These are phyloP conservation scores for Bathelium albidoporum DNA, from an alignment of 495 filamentous ascomycete genomes.

Conservation along the genomic window DNA sequence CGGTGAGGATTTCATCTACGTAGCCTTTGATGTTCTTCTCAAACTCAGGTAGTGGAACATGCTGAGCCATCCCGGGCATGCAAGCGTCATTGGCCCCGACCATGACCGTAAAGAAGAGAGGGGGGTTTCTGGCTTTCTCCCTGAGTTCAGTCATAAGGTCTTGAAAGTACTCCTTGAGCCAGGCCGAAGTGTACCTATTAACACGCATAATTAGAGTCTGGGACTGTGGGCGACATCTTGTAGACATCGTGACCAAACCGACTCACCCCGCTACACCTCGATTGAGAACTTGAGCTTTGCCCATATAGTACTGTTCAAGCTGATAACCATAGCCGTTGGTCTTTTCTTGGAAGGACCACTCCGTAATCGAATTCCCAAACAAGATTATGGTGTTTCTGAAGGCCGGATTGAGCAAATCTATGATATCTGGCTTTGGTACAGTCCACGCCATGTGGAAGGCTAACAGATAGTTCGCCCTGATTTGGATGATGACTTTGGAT, in stretches of 20 bases:
- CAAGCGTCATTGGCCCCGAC: conserved; percentile 28
- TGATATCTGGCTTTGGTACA: not conserved
- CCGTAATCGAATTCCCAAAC: conserved; percentile 22
- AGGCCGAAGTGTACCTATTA: conserved; percentile 16
- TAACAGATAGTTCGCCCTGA: not conserved
- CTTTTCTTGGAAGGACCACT: conserved; percentile 21
- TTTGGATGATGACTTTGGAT: not conserved
- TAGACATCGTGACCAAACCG: not conserved
- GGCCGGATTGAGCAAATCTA: not conserved
- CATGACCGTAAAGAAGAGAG: conserved; percentile 26
- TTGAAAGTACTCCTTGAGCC: conserved; percentile 15
- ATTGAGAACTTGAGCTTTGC: conserved; percentile 19
- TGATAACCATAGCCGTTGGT: conserved; percentile 18
- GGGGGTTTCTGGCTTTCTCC: not conserved
- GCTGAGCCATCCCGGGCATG: conserved; percentile 7
- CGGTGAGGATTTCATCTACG: conserved; percentile 20
- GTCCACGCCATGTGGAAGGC: not conserved
- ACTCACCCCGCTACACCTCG: conserved; percentile 21
- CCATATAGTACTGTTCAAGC: conserved; percentile 15
- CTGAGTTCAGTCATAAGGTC: conserved; percentile 12
- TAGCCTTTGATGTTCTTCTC: conserved; percentile 22
- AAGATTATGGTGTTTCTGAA: conserved; percentile 15
- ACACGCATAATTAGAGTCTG: not conserved
- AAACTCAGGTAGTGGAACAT: conserved; percentile 22
- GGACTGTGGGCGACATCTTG: not conserved